Conservation (phyloP, 306 rosid species). For the Prunus davidiana region DNA sequence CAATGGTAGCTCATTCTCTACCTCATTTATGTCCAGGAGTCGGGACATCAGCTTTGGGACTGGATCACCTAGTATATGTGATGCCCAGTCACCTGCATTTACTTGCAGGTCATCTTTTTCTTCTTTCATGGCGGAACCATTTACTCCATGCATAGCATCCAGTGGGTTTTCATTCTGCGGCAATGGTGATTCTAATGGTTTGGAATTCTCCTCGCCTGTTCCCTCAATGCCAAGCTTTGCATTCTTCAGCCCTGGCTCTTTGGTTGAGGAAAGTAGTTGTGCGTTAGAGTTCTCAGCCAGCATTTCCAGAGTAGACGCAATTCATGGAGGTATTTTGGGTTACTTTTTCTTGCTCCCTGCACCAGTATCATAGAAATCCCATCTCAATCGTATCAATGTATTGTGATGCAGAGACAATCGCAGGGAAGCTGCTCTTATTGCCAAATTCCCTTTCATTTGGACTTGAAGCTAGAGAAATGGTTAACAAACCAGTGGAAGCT, state of each 20-base stretch:
- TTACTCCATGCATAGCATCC: conserved; percentile 51
- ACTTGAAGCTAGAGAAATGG: conserved; percentile 25
- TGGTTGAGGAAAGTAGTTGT: conserved; percentile 47
- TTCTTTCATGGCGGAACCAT: conserved; percentile 51
- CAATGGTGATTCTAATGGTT: conserved; percentile 30
- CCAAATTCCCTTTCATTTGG: conserved; percentile 48
- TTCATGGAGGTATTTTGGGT: conserved; percentile 42
- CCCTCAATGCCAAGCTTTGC: conserved; percentile 78
- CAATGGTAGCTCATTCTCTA: conserved; percentile 51
- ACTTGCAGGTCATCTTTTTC: conserved; percentile 81
- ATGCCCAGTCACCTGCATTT: conserved; percentile 61
- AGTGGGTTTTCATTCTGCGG: conserved; percentile 63
- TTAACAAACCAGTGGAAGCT: conserved; percentile 37
- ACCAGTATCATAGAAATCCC: neutral
- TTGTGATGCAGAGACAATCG: conserved; percentile 42
- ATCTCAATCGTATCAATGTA: conserved; percentile 19
- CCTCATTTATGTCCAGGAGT: conserved; percentile 67
- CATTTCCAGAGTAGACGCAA: conserved; percentile 37
- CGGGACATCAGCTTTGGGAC: conserved; percentile 75
- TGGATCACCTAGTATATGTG: conserved; percentile 51
- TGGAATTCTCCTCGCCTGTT: conserved; percentile 53
- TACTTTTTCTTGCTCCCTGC: conserved; percentile 4
- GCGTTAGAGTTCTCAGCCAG: conserved; percentile 42
- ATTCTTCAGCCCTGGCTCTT: conserved; percentile 57
- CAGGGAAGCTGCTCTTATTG: conserved; percentile 47